Conservation (phyloP, 2,329 filamentous ascomycete genomes). For the Aspergillus tanneri region DNA sequence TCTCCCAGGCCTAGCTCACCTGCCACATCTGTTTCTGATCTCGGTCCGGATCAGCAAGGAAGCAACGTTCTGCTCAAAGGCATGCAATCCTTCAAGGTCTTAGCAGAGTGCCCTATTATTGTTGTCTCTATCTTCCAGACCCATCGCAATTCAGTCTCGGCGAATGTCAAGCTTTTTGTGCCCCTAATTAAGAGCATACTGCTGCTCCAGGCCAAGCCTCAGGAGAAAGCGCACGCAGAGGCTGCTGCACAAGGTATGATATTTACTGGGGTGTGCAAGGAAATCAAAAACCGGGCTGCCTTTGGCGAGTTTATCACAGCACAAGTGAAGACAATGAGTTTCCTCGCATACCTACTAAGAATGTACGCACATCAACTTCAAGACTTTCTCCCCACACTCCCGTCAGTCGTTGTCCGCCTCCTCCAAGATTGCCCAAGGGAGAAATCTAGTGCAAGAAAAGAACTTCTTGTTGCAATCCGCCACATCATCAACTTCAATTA, state of each 20-base stretch:
- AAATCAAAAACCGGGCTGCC: constrained; percentile 87
- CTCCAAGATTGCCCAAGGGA: constrained; percentile 92
- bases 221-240: constrained; percentile 86
- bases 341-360: constrained; percentile 85
- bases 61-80: constrained; percentile 80
- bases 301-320: constrained; percentile 98
- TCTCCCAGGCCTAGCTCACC: constrained; percentile 89
- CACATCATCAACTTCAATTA: constrained; percentile 99
- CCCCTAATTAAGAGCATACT: constrained; percentile 90
- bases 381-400: constrained; percentile 83
- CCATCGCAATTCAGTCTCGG: constrained; percentile 73
- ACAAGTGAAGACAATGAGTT: constrained; percentile 99
- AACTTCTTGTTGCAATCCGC: constrained; percentile 90
- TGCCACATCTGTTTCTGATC: constrained; percentile 73
- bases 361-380: constrained; percentile 82
- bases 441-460: constrained; percentile 89
- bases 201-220: constrained; percentile 83
- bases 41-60: constrained; percentile 79
- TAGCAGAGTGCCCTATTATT: constrained; percentile 97
- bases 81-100: constrained; percentile 98
- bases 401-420: constrained; percentile 84
- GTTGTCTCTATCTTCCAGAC: constrained; percentile 98
- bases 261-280: constrained; percentile 88
- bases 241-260: constrained; percentile 75
- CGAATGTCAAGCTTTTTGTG: constrained; percentile 89